These are phyloP conservation scores for Ascochyta fabae DNA, from an alignment of 2,329 filamentous ascomycete genomes.

Conservation along the genomic window DNA sequence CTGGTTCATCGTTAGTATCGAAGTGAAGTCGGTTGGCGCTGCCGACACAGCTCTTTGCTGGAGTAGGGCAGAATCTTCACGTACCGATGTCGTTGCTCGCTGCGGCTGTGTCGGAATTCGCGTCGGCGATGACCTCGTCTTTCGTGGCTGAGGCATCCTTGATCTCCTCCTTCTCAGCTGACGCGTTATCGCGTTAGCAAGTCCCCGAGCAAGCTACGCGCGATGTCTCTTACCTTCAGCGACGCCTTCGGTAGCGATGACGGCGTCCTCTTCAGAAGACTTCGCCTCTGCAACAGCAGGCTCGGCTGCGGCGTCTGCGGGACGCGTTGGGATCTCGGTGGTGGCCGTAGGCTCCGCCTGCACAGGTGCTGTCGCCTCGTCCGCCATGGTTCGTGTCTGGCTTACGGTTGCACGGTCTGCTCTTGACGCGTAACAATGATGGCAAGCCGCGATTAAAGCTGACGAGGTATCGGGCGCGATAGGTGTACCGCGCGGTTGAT, in stretches of 20 bases:
- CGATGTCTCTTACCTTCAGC: slow-evolving; percentile 37
- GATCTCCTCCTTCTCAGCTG: slow-evolving; percentile 31
- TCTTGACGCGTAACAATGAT: slow-evolving; percentile 45
- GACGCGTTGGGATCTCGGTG: slow-evolving; percentile 41
- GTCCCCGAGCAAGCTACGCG: neutral
- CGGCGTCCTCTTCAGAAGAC: slow-evolving; percentile 35
- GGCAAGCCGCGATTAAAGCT: slow-evolving; percentile 40
- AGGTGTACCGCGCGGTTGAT: slow-evolving; percentile 40
- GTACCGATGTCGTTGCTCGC: slow-evolving; percentile 34
- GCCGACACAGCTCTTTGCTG: neutral
- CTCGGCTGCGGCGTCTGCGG: slow-evolving; percentile 35
- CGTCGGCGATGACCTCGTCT: slow-evolving; percentile 34
- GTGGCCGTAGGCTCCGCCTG: slow-evolving; percentile 35
- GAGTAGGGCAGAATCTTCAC: slow-evolving; percentile 10
- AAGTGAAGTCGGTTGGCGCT: neutral
- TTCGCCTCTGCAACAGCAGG: slow-evolving; percentile 39
- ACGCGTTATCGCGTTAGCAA: slow-evolving; percentile 29
- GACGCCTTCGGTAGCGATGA: slow-evolving; percentile 35
- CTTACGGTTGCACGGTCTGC: slow-evolving; percentile 42
- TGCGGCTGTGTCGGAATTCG: slow-evolving; percentile 30
- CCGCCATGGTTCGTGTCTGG: slow-evolving; percentile 46
- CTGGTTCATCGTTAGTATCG: slow-evolving; percentile 29
- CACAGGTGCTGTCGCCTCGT: slow-evolving; percentile 40
- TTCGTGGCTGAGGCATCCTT: slow-evolving; percentile 25
- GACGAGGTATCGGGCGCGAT: slow-evolving; percentile 34